phyloP scores from a whole-genome alignment of 345 rosid species.

The Diplotaxis tenuifolia region DNA sequence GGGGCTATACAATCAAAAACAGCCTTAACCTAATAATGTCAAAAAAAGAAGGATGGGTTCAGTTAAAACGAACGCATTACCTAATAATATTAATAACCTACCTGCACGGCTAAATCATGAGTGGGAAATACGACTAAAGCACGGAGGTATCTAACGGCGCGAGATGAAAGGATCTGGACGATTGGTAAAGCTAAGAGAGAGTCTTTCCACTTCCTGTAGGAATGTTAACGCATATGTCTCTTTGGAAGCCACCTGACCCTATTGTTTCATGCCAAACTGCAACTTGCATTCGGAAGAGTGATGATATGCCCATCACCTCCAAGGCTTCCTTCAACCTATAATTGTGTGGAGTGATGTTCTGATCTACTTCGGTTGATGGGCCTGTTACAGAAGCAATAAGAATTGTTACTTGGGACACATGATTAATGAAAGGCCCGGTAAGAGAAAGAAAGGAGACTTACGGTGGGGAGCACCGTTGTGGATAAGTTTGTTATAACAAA shows the following conservation, averaged over 20 bases:
- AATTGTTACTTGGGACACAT: too few relatives aligned
- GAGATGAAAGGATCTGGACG: slow-evolving; percentile 64
- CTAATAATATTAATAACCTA: neutral
- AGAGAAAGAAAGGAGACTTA: too few relatives aligned
- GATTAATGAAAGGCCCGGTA: too few relatives aligned
- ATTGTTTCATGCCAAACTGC: slow-evolving; percentile 92
- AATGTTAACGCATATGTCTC: slow-evolving; percentile 86
- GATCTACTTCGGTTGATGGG: too few relatives aligned
- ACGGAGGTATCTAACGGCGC: slow-evolving; percentile 70
- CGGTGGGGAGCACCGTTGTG: too few relatives aligned
- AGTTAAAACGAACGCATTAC: neutral
- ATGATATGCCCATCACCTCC: slow-evolving; percentile 58
- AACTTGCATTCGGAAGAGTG: slow-evolving; percentile 78
- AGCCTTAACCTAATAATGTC: slow-evolving; percentile 71
- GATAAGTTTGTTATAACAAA: too few relatives aligned
- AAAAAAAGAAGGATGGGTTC: neutral
- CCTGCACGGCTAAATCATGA: slow-evolving; percentile 94
- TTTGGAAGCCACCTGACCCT: slow-evolving; percentile 82
- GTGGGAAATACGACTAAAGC: slow-evolving; percentile 95
- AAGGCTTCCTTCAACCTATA: slow-evolving; percentile 75
- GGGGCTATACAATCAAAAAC: slow-evolving; percentile 93
- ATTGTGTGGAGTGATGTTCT: too few relatives aligned
- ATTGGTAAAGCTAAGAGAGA: slow-evolving; percentile 89
- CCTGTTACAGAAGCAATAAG: too few relatives aligned
- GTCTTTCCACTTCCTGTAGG: slow-evolving; percentile 97